Evolutionary conservation across 805 yeast species (phyloP), one percentile per base, ranked within the genome.

Genomic region (Saccharomyces eubayanus): DNA sequence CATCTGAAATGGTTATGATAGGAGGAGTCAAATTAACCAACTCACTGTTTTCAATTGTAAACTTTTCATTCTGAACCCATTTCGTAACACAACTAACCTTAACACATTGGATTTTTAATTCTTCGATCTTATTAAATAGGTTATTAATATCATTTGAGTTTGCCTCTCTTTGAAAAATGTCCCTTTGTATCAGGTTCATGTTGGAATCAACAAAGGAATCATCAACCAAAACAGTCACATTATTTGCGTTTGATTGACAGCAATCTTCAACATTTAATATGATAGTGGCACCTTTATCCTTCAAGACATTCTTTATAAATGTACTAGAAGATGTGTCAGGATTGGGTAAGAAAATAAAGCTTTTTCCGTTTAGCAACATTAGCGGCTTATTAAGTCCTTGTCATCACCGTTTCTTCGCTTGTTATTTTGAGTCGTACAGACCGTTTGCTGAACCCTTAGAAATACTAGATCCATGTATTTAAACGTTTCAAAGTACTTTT

Each of bases 111-210:
- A 62, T 45, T 3, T 54, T 41, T 14, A 55, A 31, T 10, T 52
- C 47, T 5, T n/a, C 6, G 29, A 62, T 51, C 5, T 46, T 43
- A 4, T 51, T 45, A 55, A 59, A 55, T 1, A 59, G 43, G 2
- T 14, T 28, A 11, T 53, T 52, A 10, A 51, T 47, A 52, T 59
- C 51, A 36, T 36, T 36, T 5, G 57, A 46, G 14, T 57, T 53
- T 50, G 62, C 57, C 51, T 68, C 70, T 29, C 57, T 60, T 28
- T 51, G 46, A 31, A 68, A 65, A 11, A 66, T 46, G 24, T 60
- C 59, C 9, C 47, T 28, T 27, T 58, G 51, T 0, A 46, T 53
- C 21, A 66, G 14, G 36, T 51, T 50, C 8, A 48, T 50, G 5
- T 58, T 49, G 2, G 49, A 48, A 30, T 52, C 57, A 5, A 67